Percentiles rank a stretch among this genome's conserved stretches.
Evolutionary conservation across 2,329 filamentous ascomycete genomes (phyloP).

Genomic region (Fusarium annulatum): DNA sequence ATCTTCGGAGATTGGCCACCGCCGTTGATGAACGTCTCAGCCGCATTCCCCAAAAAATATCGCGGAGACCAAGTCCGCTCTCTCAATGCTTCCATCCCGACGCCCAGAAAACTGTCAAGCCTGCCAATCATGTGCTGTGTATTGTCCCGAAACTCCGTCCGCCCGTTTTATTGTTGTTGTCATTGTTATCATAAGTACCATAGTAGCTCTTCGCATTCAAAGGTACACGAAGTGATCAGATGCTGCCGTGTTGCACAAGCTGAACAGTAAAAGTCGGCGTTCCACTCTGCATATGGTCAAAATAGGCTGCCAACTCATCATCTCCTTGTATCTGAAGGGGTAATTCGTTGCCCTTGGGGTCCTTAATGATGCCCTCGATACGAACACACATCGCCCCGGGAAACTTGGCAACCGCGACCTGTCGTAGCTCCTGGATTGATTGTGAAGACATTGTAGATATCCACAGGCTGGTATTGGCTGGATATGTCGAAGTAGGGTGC

Average conservation of each 20-base stretch:
- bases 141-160: constrained; percentile 40
- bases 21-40: not conserved
- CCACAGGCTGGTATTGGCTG: constrained; percentile 67
- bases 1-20: constrained; percentile 11
- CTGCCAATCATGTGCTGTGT: constrained; percentile 21
- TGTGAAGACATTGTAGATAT: constrained; percentile 69
- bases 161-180: constrained; percentile 19
- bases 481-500: constrained; percentile 70
- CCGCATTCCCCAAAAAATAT: constrained; percentile 1
- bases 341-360: constrained; percentile 69
- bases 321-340: constrained; percentile 75
- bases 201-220: not conserved
- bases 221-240: not conserved
- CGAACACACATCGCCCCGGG: constrained; percentile 68
- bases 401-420: constrained; percentile 69
- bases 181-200: not conserved
- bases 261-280: constrained; percentile 59
- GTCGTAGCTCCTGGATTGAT: constrained; percentile 71
- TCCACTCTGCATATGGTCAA: constrained; percentile 68
- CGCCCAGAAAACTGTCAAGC: not conserved
- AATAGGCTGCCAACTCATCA: constrained; percentile 77
- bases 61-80: constrained; percentile 42
- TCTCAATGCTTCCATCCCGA: constrained; percentile 10
- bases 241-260: constrained; percentile 47
- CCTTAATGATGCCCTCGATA: constrained; percentile 74